Percentiles rank a stretch among this genome's conserved stretches.
Conservation (phyloP, 257 asterid genomes). For the Scutellaria baicalensis region DNA sequence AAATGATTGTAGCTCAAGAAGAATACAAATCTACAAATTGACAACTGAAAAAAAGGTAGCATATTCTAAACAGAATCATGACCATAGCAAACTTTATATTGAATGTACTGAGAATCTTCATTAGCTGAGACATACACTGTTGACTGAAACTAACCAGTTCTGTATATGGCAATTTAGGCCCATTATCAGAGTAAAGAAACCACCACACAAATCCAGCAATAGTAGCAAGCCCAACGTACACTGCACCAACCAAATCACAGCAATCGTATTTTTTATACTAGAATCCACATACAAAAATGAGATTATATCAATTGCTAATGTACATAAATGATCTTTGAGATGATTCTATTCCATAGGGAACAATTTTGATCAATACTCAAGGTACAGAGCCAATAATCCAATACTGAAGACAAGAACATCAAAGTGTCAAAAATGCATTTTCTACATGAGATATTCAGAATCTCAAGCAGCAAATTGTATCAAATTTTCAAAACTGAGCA, state of each 20-base stretch:
- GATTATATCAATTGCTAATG: neutral
- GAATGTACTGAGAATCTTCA: neutral
- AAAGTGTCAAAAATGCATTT: neutral
- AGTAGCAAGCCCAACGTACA: conserved; percentile 96
- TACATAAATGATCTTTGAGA: neutral
- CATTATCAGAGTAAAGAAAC: conserved; percentile 76
- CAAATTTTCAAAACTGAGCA: neutral
- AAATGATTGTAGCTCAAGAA: neutral
- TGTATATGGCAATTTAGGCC: conserved; percentile 75
- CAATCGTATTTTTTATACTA: conserved; percentile 4
- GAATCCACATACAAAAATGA: neutral
- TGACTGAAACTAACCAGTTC: conserved; percentile 63
- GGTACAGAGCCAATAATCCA: neutral
- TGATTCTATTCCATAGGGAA: neutral
- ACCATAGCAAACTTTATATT: conserved; percentile 2
- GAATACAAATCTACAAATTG: too few species aligned
- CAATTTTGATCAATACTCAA: neutral
- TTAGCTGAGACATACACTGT: neutral
- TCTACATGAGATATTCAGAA: neutral
- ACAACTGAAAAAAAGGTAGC: neutral
- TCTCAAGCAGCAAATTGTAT: neutral
- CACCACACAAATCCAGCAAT: conserved; percentile 99
- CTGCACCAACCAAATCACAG: conserved; percentile 45
- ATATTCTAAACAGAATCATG: conserved; percentile 6
- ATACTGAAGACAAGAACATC: neutral